These are phyloP conservation scores for Letharia lupina DNA, from an alignment of 495 filamentous ascomycete species.

Conservation along the genomic window DNA sequence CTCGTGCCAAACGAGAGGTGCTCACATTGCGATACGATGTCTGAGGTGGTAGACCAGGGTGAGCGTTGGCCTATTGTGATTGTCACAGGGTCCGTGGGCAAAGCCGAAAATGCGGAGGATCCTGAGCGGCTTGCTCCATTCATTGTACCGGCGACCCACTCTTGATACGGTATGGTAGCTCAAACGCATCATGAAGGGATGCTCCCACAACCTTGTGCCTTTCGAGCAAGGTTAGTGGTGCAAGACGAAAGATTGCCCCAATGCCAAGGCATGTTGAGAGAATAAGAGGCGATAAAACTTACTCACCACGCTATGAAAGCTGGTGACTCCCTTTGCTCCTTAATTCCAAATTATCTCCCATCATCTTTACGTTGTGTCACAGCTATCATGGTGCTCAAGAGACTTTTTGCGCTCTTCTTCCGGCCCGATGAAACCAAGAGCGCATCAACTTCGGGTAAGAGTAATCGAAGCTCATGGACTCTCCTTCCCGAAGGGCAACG, in stretches of 20 bases:
- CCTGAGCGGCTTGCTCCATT: not conserved
- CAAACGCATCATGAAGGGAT: not conserved
- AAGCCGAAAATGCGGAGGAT: not conserved
- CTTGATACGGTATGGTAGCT: not conserved
- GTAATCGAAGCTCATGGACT: conserved; percentile 2
- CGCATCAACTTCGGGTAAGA: not conserved
- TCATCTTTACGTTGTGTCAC: not conserved
- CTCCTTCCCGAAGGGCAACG: not conserved
- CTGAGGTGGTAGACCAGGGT: not conserved
- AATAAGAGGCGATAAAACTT: not conserved
- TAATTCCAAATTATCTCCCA: not conserved
- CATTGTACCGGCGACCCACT: not conserved
- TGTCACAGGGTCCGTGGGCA: not conserved
- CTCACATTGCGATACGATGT: not conserved
- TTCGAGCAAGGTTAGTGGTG: not conserved
- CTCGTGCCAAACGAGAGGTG: not conserved
- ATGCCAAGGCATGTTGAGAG: not conserved
- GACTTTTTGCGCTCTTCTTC: not conserved
- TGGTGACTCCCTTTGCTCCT: not conserved
- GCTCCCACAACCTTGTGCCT: not conserved
- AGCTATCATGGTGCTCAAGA: not conserved
- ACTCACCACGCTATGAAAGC: not conserved
- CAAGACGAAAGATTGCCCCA: not conserved
- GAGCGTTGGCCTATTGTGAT: not conserved
- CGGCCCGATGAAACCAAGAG: not conserved